Evolutionary conservation across 2,329 filamentous ascomycete species (phyloP).

Genomic region (Fusarium ramigenum): DNA sequence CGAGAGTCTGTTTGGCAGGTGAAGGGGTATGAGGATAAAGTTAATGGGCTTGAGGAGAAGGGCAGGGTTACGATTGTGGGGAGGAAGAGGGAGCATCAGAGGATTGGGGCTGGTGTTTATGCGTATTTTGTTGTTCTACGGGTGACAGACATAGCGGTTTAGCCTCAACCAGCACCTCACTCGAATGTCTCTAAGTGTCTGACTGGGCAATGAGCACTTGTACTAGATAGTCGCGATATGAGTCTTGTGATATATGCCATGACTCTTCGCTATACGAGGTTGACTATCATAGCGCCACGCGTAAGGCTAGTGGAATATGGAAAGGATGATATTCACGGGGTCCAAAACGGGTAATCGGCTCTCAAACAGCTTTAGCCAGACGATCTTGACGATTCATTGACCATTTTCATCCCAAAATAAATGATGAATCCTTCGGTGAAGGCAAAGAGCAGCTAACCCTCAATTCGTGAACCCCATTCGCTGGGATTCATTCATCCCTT

Average conservation of each 20-base stretch:
- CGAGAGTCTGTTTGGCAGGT: conserved; percentile 57
- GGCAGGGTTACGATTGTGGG: not conserved
- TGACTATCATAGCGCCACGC: too few species aligned
- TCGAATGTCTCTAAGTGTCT: too few species aligned
- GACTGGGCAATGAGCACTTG: too few species aligned
- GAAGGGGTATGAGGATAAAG: conserved; percentile 54
- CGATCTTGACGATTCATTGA: not conserved
- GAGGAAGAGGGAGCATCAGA: not conserved
- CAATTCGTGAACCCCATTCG: not conserved
- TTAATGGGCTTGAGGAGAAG: conserved; percentile 41
- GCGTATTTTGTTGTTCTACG: conserved; percentile 20
- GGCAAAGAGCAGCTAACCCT: not conserved
- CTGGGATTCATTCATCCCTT: not conserved
- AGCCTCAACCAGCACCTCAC: too few species aligned
- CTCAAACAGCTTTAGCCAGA: not conserved
- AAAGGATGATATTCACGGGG: not conserved
- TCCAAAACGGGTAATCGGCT: not conserved
- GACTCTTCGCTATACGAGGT: too few species aligned
- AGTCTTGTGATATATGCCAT: too few species aligned
- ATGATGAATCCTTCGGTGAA: not conserved
- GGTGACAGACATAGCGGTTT: not conserved
- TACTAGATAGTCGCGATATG: too few species aligned
- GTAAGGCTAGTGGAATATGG: too few species aligned
- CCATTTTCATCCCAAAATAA: not conserved
- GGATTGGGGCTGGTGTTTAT: conserved; percentile 16